Conservation (phyloP, 352 stramenopile species). For the Stramenopiles sp. region DNA sequence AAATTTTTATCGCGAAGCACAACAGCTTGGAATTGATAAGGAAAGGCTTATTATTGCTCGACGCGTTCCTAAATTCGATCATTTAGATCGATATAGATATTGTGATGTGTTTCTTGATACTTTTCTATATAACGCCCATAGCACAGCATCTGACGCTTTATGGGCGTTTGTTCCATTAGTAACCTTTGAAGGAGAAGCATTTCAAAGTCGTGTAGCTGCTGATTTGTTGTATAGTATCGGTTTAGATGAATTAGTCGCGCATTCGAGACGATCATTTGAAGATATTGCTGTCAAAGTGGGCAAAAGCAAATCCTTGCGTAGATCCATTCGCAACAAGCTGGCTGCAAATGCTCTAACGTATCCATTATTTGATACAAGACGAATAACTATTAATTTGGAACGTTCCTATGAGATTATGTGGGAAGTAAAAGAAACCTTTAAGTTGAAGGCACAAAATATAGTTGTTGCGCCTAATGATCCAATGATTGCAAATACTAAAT, state of each 20-base stretch:
- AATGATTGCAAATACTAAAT: too few species aligned
- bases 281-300: constrained; percentile 32
- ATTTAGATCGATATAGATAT: constrained; percentile 46
- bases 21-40: constrained; percentile 34
- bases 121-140: constrained; percentile 83
- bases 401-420: constrained; percentile 34
- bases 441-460: neutral
- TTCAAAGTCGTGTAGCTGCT: constrained; percentile 41
- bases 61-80: constrained; percentile 33
- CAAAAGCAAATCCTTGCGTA: constrained; percentile 16
- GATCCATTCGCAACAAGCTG: neutral
- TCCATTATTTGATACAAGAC: constrained; percentile 14
- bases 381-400: constrained; percentile 13
- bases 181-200: constrained; percentile 34
- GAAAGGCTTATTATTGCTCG: constrained; percentile 41
- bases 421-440: constrained; percentile 22
- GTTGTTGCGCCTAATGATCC: too few species aligned
- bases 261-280: constrained; percentile 46
- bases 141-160: constrained; percentile 65
- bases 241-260: constrained; percentile 22
- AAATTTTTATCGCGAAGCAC: constrained; percentile 28
- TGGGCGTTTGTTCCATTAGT: constrained; percentile 64
- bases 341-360: neutral
- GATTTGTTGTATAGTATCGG: constrained; percentile 29
- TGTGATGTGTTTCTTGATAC: constrained; percentile 84